Conservation (phyloP, 257 asterid species). For the Buddleja alternifolia region DNA sequence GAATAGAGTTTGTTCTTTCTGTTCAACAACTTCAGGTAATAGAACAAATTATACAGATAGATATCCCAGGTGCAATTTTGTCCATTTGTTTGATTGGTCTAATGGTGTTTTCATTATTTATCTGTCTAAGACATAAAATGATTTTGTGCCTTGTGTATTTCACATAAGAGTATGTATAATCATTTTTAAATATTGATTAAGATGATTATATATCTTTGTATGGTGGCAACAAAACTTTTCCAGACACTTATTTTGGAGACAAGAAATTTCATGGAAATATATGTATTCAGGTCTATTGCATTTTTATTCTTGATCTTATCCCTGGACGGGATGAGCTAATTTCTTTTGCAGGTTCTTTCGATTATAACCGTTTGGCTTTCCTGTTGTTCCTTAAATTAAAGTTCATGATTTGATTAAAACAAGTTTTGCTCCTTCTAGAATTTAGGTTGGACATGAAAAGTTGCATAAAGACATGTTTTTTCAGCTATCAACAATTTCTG, state of each 20-base stretch:
- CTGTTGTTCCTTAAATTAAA: neutral
- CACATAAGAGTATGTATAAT: too few relatives aligned
- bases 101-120: neutral
- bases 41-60: neutral
- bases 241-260: neutral
- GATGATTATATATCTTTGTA: neutral
- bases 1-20: too few relatives aligned
- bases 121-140: too few relatives aligned
- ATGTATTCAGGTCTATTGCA: neutral
- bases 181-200: neutral
- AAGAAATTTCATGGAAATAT: neutral
- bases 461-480: neutral
- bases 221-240: neutral
- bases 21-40: neutral
- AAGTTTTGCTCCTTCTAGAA: neutral
- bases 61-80: constrained; percentile 2
- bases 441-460: neutral
- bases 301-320: neutral
- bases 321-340: neutral
- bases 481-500: neutral
- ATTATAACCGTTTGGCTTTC: too few relatives aligned
- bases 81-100: constrained; percentile 2
- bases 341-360: neutral
- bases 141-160: too few relatives aligned
- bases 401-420: neutral